These are phyloP conservation scores for Annona squamosa DNA, from an alignment of 164 flowering plant species.

Conservation along the genomic window DNA sequence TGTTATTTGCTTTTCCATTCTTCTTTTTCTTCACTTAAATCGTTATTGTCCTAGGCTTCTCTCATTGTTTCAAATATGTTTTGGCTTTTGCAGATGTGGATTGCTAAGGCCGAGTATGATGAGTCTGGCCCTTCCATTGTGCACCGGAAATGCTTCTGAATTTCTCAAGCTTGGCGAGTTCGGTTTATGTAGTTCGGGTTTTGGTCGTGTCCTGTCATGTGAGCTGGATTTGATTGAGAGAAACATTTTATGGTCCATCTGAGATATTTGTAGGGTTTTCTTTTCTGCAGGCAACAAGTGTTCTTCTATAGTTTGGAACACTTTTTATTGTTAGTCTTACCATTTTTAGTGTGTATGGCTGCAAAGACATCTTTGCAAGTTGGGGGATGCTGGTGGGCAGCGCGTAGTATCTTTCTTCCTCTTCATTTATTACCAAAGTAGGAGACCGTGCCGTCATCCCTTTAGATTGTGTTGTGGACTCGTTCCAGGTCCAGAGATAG, in stretches of 20 bases:
- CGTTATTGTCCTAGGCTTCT: background rate
- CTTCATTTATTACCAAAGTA: background rate
- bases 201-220: slow-evolving; percentile 2
- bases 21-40: background rate
- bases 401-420: background rate
- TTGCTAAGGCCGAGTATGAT: slow-evolving; percentile 63
- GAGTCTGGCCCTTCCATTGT: slow-evolving; percentile 68
- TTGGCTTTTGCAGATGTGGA: slow-evolving; percentile 58
- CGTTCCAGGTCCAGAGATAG: background rate
- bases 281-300: background rate
- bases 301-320: no score
- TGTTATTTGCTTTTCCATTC: background rate
- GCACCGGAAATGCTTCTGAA: slow-evolving; percentile 69
- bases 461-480: background rate
- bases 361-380: slow-evolving; percentile 1
- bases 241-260: background rate
- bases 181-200: background rate
- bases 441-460: background rate
- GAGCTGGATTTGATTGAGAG: background rate
- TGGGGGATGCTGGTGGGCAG: background rate
- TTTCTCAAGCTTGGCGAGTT: slow-evolving; percentile 4
- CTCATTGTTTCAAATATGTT: background rate
- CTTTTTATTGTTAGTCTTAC: background rate
- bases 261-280: background rate
- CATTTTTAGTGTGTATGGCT: background rate